Evolutionary conservation across 2,329 filamentous ascomycete genomes (phyloP).

Genomic region (Colletotrichum sp.): DNA sequence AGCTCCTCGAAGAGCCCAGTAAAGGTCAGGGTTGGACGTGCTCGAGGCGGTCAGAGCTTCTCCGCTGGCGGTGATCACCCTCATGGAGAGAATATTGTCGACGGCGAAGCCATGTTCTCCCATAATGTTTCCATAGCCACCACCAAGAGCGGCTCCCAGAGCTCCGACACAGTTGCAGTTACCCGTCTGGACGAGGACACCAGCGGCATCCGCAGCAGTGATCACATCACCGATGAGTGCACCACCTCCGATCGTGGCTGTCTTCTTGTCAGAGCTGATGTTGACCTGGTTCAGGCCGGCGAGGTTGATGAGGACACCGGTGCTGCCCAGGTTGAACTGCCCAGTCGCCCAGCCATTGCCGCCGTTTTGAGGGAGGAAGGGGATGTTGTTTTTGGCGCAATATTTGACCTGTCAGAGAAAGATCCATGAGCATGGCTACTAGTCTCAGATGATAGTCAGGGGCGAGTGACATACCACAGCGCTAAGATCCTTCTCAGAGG

Average conservation of each 20-base stretch:
- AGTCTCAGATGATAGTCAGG: not conserved
- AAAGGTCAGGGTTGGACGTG: slow-evolving; percentile 39
- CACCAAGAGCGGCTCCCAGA: slow-evolving; percentile 24
- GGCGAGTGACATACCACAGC: not conserved
- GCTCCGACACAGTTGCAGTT: slow-evolving; percentile 32
- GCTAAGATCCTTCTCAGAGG: slow-evolving; percentile 22
- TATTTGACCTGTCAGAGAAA: not conserved
- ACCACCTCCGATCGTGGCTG: slow-evolving; percentile 22
- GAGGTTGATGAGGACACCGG: slow-evolving; percentile 28
- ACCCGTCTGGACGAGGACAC: slow-evolving; percentile 21
- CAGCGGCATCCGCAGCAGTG: slow-evolving; percentile 5
- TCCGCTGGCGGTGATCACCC: slow-evolving; percentile 31
- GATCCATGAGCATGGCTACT: not conserved
- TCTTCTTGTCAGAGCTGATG: slow-evolving; percentile 19
- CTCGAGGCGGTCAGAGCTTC: slow-evolving; percentile 26
- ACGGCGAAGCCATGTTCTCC: slow-evolving; percentile 25
- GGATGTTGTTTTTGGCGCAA: not conserved
- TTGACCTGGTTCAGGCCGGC: slow-evolving; percentile 24
- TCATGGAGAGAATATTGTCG: slow-evolving; percentile 37
- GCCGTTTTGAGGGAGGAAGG: slow-evolving; percentile 20
- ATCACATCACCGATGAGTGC: slow-evolving; percentile 13
- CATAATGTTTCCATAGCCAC: slow-evolving; percentile 21
- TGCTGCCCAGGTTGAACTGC: slow-evolving; percentile 11
- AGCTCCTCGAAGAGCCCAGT: slow-evolving; percentile 56
- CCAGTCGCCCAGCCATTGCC: slow-evolving; percentile 22